Conservation (phyloP, 2,329 filamentous ascomycete genomes). For the Neoscytalidium dimidiatum region DNA sequence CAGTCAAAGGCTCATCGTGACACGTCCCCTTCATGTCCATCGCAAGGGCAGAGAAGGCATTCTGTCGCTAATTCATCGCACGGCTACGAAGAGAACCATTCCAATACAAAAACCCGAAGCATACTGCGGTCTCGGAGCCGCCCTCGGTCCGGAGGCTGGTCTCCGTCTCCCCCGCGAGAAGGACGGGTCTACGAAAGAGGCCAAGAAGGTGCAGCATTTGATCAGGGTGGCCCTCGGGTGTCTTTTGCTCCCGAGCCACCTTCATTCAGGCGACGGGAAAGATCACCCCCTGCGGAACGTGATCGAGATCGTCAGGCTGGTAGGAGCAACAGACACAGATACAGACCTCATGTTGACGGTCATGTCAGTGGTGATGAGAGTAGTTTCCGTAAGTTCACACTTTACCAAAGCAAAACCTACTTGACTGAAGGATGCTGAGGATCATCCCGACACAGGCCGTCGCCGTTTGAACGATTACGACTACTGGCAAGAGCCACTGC, state of each 20-base stretch:
- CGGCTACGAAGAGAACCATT: background rate
- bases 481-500: conserved; percentile 11
- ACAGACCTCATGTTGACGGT: background rate
- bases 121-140: conserved; percentile 29
- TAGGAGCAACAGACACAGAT: background rate
- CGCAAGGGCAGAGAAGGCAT: conserved; percentile 19
- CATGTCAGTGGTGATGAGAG: background rate
- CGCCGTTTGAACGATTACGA: conserved; percentile 11
- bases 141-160: conserved; percentile 25
- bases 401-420: background rate
- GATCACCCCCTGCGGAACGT: background rate
- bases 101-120: conserved; percentile 22
- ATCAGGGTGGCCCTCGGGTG: background rate
- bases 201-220: background rate
- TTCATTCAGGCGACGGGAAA: background rate
- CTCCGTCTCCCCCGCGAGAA: conserved; percentile 6
- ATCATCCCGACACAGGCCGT: background rate
- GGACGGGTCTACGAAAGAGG: background rate
- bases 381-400: background rate
- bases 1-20: conserved; percentile 1
- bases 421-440: conserved; percentile 3
- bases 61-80: conserved; percentile 16
- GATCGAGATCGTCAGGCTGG: background rate
- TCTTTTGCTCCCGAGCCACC: conserved; percentile 2
- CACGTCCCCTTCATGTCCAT: conserved; percentile 23